phyloP scores from a whole-genome alignment of 768 basidiomycete species.

The Boletus patriciae region DNA sequence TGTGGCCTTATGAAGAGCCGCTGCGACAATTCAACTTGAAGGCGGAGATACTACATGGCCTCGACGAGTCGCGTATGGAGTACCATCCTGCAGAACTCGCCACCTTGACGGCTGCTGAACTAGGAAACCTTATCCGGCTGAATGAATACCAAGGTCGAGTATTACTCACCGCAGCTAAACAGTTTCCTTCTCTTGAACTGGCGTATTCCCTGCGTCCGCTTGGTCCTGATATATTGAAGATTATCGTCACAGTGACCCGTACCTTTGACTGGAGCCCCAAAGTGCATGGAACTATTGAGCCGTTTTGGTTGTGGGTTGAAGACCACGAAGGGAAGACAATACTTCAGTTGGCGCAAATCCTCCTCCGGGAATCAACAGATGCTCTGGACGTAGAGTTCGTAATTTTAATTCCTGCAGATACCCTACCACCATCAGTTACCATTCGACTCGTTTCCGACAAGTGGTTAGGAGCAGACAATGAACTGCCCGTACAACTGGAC shows the following conservation, averaged over 20 bases:
- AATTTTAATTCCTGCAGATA: conserved; percentile 64
- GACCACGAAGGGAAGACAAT: conserved; percentile 80
- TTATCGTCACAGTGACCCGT: conserved; percentile 61
- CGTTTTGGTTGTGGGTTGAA: conserved; percentile 97
- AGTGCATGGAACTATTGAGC: conserved; percentile 73
- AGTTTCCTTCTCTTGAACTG: conserved; percentile 76
- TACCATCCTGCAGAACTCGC: conserved; percentile 73
- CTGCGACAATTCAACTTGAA: conserved; percentile 80
- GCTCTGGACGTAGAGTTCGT: conserved; percentile 71
- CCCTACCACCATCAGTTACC: conserved; percentile 62
- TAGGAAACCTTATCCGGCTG: conserved; percentile 80
- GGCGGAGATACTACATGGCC: conserved; percentile 70
- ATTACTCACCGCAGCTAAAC: conserved; percentile 73
- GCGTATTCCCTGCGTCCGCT: conserved; percentile 76
- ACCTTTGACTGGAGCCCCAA: conserved; percentile 80
- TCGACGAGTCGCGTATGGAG: conserved; percentile 82
- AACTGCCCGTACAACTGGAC: conserved; percentile 60
- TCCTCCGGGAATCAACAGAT: conserved; percentile 67
- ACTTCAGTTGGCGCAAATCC: conserved; percentile 72
- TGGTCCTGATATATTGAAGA: conserved; percentile 77
- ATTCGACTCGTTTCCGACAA: conserved; percentile 84
- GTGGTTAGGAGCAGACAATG: conserved; percentile 91
- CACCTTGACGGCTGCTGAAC: conserved; percentile 56
- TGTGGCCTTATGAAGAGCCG: conserved; percentile 96
- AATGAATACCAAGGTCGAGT: conserved; percentile 85